Conservation (phyloP, 495 filamentous ascomycete genomes). For the Talaromyces borbonicus region DNA sequence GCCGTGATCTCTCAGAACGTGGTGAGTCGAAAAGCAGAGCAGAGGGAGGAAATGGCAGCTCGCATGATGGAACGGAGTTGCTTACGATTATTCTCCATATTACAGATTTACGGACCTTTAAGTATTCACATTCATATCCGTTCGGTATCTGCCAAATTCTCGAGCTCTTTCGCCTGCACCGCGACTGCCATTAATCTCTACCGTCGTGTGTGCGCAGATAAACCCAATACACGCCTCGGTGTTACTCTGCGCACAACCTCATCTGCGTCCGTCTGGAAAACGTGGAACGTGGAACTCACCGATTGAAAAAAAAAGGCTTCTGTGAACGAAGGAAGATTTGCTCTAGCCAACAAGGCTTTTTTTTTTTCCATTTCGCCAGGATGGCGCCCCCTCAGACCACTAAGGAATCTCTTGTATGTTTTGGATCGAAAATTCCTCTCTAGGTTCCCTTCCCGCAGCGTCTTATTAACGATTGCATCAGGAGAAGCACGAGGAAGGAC, state of each 20-base stretch:
- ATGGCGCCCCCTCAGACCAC: conserved; percentile 4
- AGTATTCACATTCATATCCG: too few relatives aligned
- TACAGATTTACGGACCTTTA: too few relatives aligned
- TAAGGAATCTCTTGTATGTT: not conserved
- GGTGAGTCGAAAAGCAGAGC: too few relatives aligned
- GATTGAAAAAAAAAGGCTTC: too few relatives aligned
- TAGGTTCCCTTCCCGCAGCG: not conserved
- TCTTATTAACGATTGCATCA: not conserved
- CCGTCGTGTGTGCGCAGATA: not conserved
- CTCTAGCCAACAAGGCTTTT: not conserved
- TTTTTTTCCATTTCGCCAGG: not conserved
- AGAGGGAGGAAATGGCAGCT: too few relatives aligned
- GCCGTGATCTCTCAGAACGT: too few relatives aligned
- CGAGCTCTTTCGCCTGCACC: not conserved
- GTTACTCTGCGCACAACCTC: not conserved
- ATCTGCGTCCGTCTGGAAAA: too few relatives aligned
- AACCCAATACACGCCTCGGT: conserved; percentile 2
- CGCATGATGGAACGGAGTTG: too few relatives aligned
- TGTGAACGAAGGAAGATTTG: too few relatives aligned
- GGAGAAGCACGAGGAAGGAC: conserved; percentile 18
- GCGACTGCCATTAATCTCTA: not conserved
- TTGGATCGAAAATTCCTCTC: not conserved
- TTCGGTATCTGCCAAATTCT: not conserved
- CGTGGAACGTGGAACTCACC: too few relatives aligned
- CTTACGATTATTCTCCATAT: too few relatives aligned